Conservation (phyloP, 1,139 yeast genomes). For the Taphrina betulina region DNA sequence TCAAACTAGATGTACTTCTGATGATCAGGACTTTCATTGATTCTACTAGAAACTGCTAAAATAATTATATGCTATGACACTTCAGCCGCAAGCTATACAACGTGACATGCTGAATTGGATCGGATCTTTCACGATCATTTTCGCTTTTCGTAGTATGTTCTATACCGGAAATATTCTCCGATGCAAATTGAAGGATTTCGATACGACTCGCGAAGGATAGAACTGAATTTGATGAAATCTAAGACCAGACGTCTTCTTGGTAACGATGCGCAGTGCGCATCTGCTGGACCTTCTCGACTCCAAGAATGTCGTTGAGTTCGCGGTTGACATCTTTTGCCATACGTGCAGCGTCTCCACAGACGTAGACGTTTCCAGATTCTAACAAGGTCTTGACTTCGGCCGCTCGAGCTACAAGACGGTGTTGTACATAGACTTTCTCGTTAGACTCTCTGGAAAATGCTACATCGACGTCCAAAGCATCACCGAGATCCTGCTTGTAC, state of each 20-base stretch:
- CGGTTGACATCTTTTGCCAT: slow-evolving; percentile 97
- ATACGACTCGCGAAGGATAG: too few relatives aligned
- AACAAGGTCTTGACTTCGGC: slow-evolving; percentile 50
- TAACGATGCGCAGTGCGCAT: slow-evolving; percentile 82
- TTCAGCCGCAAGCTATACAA: too few relatives aligned
- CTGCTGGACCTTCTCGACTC: slow-evolving; percentile 73
- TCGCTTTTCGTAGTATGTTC: too few relatives aligned
- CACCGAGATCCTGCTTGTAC: slow-evolving; percentile 63
- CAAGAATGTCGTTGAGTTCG: slow-evolving; percentile 67
- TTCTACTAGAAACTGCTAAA: too few relatives aligned
- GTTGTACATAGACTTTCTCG: slow-evolving; percentile 84
- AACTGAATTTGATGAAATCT: too few relatives aligned
- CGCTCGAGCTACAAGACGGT: slow-evolving; percentile 62
- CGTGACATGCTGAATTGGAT: too few relatives aligned
- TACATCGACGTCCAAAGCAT: slow-evolving; percentile 65
- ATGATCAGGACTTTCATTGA: too few relatives aligned
- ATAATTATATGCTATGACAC: too few relatives aligned
- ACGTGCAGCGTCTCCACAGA: slow-evolving; percentile 93
- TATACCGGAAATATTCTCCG: too few relatives aligned
- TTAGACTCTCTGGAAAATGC: slow-evolving; percentile 77
- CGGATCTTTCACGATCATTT: too few relatives aligned
- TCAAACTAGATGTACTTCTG: too few relatives aligned
- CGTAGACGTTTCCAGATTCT: slow-evolving; percentile 75
- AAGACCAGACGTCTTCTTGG: slow-evolving; percentile 92
- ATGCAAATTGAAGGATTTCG: too few relatives aligned